These are phyloP conservation scores for Fraxinus greggii DNA, from an alignment of 305 asterid genomes.

Conservation along the genomic window DNA sequence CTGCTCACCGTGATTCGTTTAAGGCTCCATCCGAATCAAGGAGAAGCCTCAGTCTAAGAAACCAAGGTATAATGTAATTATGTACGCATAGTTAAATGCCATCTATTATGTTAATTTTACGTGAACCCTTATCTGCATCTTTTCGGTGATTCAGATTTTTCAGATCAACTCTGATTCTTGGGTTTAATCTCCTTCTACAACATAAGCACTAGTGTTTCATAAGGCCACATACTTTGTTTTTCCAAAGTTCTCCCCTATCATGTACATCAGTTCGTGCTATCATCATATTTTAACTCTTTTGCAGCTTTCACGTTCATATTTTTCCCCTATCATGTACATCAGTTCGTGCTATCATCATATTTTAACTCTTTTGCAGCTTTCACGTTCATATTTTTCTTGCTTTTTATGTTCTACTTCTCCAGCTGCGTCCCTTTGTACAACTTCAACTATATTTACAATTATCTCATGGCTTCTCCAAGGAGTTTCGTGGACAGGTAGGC, in stretches of 20 bases:
- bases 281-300: background rate
- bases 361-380: conserved; percentile 12
- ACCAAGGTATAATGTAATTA: background rate
- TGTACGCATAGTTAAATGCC: background rate
- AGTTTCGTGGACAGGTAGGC: conserved; percentile 96
- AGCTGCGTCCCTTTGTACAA: conserved; percentile 94
- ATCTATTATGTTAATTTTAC: background rate
- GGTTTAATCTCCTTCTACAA: background rate
- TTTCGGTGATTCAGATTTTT: background rate
- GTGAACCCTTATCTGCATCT: background rate
- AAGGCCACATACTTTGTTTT: background rate
- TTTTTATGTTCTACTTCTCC: conserved; percentile 38
- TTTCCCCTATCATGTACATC: conserved; percentile 17
- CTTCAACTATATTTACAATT: conserved; percentile 80
- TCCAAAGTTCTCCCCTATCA: conserved; percentile 4
- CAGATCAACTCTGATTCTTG: background rate
- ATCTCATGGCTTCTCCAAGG: conserved; percentile 77
- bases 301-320: conserved; percentile 18
- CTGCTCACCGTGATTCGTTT: too few species aligned
- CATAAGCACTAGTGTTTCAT: background rate
- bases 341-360: conserved; percentile 5
- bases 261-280: conserved; percentile 5
- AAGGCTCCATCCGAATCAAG: background rate
- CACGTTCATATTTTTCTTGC: conserved; percentile 30
- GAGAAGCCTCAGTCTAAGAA: background rate